Evolutionary conservation across 495 filamentous ascomycete species (phyloP), one percentile per base, ranked within the genome.

Genomic region (Xylaria scruposa): DNA sequence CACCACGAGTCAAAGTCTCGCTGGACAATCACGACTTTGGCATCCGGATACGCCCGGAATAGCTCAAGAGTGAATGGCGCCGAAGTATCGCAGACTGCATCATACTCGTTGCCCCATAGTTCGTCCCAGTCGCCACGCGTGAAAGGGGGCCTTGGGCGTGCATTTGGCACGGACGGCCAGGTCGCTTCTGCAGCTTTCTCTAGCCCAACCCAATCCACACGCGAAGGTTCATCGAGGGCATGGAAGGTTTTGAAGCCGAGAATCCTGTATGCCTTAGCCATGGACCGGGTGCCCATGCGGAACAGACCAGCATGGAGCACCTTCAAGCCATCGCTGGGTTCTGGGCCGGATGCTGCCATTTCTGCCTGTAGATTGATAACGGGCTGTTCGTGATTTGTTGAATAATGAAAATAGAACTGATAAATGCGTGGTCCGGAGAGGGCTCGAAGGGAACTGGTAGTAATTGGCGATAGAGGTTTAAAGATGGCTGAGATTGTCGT

Each of bases 21-120:
- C 62, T 84, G 85, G 40, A 86, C 88, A 70, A 91, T 76, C 44
- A 91, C 85, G 49, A 91, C 87, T 79, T 90, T 90, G 17, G 89
- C 89, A 68, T 90, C 88, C 24, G 89, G 89, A 73, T 91, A 91
- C 21, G 88, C 88, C 63, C 86, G 85, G 49, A 91, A 88, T 40
- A 91, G 80, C 76, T 91, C 88, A 73, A 86, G 84, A 49, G 85
- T 86, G 71, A 91, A 91, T 38, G 87, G 68, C 19, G 68, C 33
- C 19, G 38, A 19, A 6, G 24, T 62, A 26, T 58, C 31, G 46
- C 9, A 26, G n/a, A 61, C 68, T 26, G 78, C 82, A 33, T 65
- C 62, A n/a, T 49, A 49, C 74, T 77, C 80, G 49, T 79, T 36
- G 19, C 82, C 81, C 42, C 84, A 78, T 13, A 87, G 29, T 2